Percentiles rank a stretch among this genome's conserved stretches.
Evolutionary conservation across 306 rosid genomes (phyloP).

Genomic region (Sechiopsis laciniata): DNA sequence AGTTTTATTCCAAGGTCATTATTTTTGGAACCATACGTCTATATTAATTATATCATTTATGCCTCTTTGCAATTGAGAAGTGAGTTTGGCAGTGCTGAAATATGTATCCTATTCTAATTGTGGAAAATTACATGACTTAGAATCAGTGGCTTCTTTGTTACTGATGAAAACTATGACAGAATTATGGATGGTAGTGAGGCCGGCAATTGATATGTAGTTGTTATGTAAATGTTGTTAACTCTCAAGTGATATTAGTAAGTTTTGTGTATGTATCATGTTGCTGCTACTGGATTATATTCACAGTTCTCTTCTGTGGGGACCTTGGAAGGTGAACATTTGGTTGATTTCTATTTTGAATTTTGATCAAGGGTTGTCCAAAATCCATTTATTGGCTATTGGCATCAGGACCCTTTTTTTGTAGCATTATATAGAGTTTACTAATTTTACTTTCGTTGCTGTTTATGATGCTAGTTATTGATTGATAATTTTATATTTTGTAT

Average conservation of each 20-base stretch:
- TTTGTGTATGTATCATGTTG: neutral
- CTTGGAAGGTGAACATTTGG: neutral
- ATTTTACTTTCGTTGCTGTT: neutral
- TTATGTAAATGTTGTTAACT: neutral
- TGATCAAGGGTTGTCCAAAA: neutral
- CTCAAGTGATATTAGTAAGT: slow-evolving; percentile 4
- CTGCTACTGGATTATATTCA: neutral
- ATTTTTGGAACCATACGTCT: no score
- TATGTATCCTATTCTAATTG: neutral
- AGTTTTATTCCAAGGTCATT: no score
- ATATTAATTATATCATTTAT: neutral
- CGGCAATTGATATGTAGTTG: neutral
- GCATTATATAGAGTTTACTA: no score
- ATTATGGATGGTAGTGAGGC: neutral
- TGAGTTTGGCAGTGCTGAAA: neutral
- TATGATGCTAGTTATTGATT: neutral
- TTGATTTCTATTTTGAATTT: slow-evolving; percentile 9
- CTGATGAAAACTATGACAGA: neutral
- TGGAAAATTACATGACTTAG: neutral
- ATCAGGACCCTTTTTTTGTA: neutral
- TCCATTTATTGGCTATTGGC: neutral
- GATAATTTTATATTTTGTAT: neutral
- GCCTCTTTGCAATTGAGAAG: neutral
- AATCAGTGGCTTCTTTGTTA: neutral
- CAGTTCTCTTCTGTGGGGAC: neutral